Evolutionary conservation across 805 yeast genomes (phyloP).

Genomic region (Starmerella gropengiesseri): DNA sequence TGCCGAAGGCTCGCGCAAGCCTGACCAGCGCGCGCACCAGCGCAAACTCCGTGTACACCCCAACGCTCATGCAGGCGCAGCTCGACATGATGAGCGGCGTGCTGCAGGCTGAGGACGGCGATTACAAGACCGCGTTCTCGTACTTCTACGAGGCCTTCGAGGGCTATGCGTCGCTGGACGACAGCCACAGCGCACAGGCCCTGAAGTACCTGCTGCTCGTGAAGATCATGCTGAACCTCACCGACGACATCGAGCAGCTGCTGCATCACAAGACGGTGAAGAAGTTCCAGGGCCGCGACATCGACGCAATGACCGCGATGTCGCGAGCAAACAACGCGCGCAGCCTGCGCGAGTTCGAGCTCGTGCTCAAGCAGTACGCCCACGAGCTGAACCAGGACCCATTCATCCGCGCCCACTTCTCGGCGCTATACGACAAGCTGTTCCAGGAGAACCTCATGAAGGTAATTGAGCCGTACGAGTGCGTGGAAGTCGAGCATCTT

Average conservation of each 20-base stretch:
- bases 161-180: slow-evolving; percentile 58
- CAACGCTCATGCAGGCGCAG: slow-evolving; percentile 88
- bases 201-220: slow-evolving; percentile 86
- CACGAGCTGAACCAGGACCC: slow-evolving; percentile 73
- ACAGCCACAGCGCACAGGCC: slow-evolving; percentile 50
- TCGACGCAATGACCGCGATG: slow-evolving; percentile 93
- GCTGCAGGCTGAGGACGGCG: slow-evolving; percentile 92
- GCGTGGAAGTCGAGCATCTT: slow-evolving; percentile 86
- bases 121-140: slow-evolving; percentile 89
- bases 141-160: slow-evolving; percentile 94
- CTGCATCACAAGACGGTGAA: slow-evolving; percentile 61
- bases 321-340: slow-evolving; percentile 83
- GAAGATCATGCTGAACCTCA: slow-evolving; percentile 81
- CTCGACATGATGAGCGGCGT: slow-evolving; percentile 92
- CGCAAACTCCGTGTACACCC: slow-evolving; percentile 94
- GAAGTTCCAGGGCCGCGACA: slow-evolving; percentile 69
- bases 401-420: slow-evolving; percentile 81
- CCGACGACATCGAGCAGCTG: slow-evolving; percentile 74
- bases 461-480: slow-evolving; percentile 90
- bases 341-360: slow-evolving; percentile 81
- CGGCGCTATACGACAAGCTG: slow-evolving; percentile 83
- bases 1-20: slow-evolving; percentile 84
- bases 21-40: slow-evolving; percentile 91
- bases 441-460: slow-evolving; percentile 87
- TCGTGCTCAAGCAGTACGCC: slow-evolving; percentile 56